These are phyloP conservation scores for Deuterostichococcus epilithicus DNA, from an alignment of 139 green algal species.

Conservation along the genomic window DNA sequence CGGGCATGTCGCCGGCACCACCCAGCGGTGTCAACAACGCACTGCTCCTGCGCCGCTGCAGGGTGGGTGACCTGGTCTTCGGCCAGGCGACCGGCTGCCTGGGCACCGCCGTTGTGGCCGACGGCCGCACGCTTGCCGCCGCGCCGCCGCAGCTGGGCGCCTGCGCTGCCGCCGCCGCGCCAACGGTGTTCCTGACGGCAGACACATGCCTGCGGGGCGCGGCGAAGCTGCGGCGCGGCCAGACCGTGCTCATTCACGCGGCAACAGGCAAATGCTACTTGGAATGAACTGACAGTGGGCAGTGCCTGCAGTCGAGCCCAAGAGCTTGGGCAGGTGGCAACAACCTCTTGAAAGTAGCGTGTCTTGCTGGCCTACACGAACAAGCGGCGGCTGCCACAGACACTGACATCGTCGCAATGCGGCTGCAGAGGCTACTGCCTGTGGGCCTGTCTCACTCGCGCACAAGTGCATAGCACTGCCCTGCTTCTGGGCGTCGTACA, in stretches of 20 bases:
- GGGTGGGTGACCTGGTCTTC: conserved; percentile 19
- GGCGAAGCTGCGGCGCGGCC: conserved; percentile 4
- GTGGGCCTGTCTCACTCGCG: too few relatives aligned
- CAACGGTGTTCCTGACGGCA: conserved; percentile 25
- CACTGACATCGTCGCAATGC: too few relatives aligned
- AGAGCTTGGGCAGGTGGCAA: too few relatives aligned
- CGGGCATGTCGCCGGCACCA: too few relatives aligned
- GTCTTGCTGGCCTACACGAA: too few relatives aligned
- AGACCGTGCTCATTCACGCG: conserved; percentile 15
- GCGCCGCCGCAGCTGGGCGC: conserved; percentile 6
- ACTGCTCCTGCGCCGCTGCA: neutral
- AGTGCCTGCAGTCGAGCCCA: too few relatives aligned
- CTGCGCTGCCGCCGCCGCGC: conserved; percentile 10
- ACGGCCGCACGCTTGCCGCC: neutral
- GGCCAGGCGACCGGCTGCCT: conserved; percentile 17
- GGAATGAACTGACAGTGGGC: neutral
- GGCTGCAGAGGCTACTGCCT: too few relatives aligned
- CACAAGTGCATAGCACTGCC: too few relatives aligned
- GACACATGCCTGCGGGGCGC: conserved; percentile 8
- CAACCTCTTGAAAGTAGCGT: too few relatives aligned
- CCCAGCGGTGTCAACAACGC: neutral
- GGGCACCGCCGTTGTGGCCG: neutral
- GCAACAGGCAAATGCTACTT: conserved; percentile 5
- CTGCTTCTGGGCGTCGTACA: too few relatives aligned
- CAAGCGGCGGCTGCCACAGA: too few relatives aligned